A percentile compares a stretch with the other conserved stretches of the same genome.
phyloP scores from a whole-genome alignment of 108 stramenopile species.

The Nannochloropsis salina region DNA sequence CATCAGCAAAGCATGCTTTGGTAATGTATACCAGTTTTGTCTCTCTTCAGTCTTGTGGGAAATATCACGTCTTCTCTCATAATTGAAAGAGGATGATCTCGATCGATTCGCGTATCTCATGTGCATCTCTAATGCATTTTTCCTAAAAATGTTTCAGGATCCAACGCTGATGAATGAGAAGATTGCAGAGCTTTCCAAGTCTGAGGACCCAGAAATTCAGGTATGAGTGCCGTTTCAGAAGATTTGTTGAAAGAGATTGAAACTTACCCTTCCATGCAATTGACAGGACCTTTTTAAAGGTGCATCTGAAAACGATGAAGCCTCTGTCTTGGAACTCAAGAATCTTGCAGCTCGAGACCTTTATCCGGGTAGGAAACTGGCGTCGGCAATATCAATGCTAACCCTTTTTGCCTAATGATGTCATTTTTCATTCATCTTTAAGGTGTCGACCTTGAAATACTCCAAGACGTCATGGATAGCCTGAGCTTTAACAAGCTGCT shows the following conservation, averaged over 20 bases:
- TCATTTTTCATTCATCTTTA: too few species aligned
- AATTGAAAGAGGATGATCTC: too few species aligned
- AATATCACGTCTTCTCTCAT: too few species aligned
- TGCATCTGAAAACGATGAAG: not conserved
- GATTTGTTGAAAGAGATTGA: too few species aligned
- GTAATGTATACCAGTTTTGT: not conserved
- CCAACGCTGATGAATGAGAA: not conserved
- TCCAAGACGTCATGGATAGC: not conserved
- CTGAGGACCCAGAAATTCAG: not conserved
- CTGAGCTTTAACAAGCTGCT: not conserved
- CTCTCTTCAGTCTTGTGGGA: not conserved
- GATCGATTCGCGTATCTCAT: too few species aligned
- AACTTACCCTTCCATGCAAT: too few species aligned
- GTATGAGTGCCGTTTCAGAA: too few species aligned
- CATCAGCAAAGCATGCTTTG: not conserved
- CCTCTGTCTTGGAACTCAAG: not conserved
- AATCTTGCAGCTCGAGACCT: not conserved
- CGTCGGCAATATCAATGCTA: too few species aligned
- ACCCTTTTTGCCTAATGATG: too few species aligned
- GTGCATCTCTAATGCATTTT: too few species aligned
- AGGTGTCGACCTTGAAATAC: not conserved
- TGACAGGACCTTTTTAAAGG: not conserved
- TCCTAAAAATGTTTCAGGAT: not conserved
- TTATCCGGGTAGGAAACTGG: not conserved
- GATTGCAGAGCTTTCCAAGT: not conserved